These are phyloP conservation scores for Fonsecaea nubica DNA, from an alignment of 2,329 filamentous ascomycete genomes.

Conservation along the genomic window DNA sequence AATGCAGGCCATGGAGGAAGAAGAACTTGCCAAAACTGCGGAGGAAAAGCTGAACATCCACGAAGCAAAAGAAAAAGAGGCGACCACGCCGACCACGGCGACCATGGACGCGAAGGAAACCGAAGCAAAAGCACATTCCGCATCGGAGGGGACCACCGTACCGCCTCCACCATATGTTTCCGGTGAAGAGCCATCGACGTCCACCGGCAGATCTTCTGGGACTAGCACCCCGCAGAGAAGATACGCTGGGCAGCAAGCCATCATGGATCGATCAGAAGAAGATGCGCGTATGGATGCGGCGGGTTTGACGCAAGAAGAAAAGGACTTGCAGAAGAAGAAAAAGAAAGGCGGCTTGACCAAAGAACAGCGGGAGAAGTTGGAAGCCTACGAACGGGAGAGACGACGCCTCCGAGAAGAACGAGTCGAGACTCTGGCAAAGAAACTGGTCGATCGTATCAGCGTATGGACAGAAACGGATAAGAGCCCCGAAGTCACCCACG, in stretches of 20 bases:
- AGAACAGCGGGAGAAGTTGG: conserved; percentile 91
- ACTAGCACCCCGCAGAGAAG: conserved; percentile 56
- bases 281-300: conserved; percentile 69
- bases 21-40: conserved; percentile 62
- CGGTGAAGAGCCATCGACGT: conserved; percentile 33
- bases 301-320: conserved; percentile 73
- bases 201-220: conserved; percentile 37
- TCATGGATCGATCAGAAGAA: conserved; percentile 88
- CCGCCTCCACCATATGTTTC: conserved; percentile 35
- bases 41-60: conserved; percentile 57
- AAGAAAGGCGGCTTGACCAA: conserved; percentile 86
- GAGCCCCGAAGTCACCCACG: conserved; percentile 77
- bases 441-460: conserved; percentile 86
- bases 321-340: conserved; percentile 79
- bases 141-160: conserved; percentile 25
- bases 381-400: conserved; percentile 86
- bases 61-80: conserved; percentile 53
- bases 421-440: conserved; percentile 80
- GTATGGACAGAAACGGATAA: conserved; percentile 99
- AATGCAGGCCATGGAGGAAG: conserved; percentile 78
- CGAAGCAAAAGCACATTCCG: conserved; percentile 39
- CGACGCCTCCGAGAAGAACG: conserved; percentile 84
- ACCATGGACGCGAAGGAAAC: conserved; percentile 43
- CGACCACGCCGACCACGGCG: conserved; percentile 44
- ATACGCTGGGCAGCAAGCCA: conserved; percentile 77